A percentile compares a stretch with the other conserved stretches of the same genome.
phyloP scores from a whole-genome alignment of 768 basidiomycete genomes.

The Tubosaeta brunneosetosa region DNA sequence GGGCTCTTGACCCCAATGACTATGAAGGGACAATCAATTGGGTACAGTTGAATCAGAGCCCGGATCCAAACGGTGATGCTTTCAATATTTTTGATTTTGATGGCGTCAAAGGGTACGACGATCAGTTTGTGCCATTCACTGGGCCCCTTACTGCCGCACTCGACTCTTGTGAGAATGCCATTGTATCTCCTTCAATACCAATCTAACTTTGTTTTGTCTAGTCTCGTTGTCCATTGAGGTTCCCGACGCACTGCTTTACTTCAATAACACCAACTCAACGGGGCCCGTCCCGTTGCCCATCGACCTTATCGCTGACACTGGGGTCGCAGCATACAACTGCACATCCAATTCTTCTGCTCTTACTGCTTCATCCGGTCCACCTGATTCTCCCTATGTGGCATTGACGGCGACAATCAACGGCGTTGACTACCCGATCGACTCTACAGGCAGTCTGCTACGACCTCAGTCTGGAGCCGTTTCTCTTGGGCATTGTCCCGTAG shows the following conservation, averaged over 20 bases:
- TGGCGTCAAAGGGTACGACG: constrained; percentile 29
- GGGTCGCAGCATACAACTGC: constrained; percentile 16
- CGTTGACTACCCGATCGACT: constrained; percentile 29
- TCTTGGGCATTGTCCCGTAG: constrained; percentile 17
- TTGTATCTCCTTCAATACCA: neutral
- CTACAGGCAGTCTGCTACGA: constrained; percentile 17
- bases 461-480: neutral
- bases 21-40: constrained; percentile 31
- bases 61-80: constrained; percentile 13
- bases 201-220: constrained; percentile 1
- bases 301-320: neutral
- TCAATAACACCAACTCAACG: constrained; percentile 13
- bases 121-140: constrained; percentile 18
- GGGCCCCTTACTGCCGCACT: constrained; percentile 17
- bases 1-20: constrained; percentile 28
- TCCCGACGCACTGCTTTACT: constrained; percentile 17
- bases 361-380: neutral
- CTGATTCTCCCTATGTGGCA: constrained; percentile 19
- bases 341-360: neutral
- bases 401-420: constrained; percentile 30
- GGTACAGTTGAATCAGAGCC: constrained; percentile 19
- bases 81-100: constrained; percentile 23
- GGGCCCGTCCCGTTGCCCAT: constrained; percentile 21
- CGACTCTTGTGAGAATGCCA: constrained; percentile 20
- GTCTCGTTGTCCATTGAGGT: constrained; percentile 14